These are phyloP conservation scores for Colletotrichum eleusines DNA, from an alignment of 2,329 filamentous ascomycete species.

Conservation along the genomic window DNA sequence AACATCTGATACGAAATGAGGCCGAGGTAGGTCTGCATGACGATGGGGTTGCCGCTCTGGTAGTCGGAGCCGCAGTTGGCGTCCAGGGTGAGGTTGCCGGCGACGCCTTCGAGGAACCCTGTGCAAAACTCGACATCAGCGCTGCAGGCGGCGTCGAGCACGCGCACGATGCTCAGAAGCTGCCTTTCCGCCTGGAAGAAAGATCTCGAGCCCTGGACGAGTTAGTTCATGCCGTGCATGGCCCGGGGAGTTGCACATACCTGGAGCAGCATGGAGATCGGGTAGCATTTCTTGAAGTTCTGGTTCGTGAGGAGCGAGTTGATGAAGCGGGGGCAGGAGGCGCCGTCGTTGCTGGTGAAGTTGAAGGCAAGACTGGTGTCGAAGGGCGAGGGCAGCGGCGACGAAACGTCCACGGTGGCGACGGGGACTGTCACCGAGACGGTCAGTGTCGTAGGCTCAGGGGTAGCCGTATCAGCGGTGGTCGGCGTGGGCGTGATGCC, in stretches of 20 bases:
- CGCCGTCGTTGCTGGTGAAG: conserved; percentile 65
- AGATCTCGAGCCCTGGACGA: conserved; percentile 76
- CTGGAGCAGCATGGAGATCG: conserved; percentile 86
- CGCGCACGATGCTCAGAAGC: conserved; percentile 77
- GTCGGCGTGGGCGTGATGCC: conserved; percentile 37
- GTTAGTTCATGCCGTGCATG: conserved; percentile 43
- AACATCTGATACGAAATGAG: conserved; percentile 82
- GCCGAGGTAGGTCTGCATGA: conserved; percentile 80
- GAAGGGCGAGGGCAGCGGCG: conserved; percentile 72
- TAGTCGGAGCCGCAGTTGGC: conserved; percentile 81
- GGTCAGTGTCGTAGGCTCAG: conserved; percentile 29
- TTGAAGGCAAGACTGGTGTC: conserved; percentile 74
- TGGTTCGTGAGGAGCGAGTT: conserved; percentile 72
- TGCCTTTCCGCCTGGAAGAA: conserved; percentile 87
- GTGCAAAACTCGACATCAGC: conserved; percentile 76
- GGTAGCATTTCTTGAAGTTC: conserved; percentile 80
- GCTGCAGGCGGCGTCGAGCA: conserved; percentile 82
- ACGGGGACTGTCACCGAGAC: conserved; percentile 42
- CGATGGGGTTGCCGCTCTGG: conserved; percentile 73
- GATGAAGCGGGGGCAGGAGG: conserved; percentile 76
- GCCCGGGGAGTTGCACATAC: conserved; percentile 57
- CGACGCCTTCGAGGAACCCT: conserved; percentile 72
- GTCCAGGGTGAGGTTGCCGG: conserved; percentile 70
- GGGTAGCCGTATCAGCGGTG: conserved; percentile 13
- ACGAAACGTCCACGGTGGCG: conserved; percentile 48